Percentiles rank a stretch among this genome's conserved stretches.
These are phyloP conservation scores for Thraustotheca clavata DNA, from an alignment of 352 stramenopile genomes.

Conservation along the genomic window DNA sequence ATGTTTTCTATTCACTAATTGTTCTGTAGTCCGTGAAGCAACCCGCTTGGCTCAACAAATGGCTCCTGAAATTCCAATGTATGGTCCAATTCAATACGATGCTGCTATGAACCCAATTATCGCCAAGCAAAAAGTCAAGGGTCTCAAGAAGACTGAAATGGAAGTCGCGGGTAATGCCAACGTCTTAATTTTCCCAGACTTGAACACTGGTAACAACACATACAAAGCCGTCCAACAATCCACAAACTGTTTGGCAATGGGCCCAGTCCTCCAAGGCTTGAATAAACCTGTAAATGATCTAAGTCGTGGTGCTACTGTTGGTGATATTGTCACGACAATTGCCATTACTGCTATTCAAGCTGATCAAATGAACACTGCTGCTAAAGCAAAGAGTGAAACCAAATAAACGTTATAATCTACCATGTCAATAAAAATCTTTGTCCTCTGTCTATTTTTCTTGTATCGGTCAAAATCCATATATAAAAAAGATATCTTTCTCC, in stretches of 20 bases:
- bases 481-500: too few species aligned
- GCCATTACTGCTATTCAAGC: slow-evolving; percentile 84
- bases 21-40: slow-evolving; percentile 42
- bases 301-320: slow-evolving; percentile 77
- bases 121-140: slow-evolving; percentile 72
- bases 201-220: slow-evolving; percentile 86
- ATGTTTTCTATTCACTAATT: background rate
- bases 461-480: too few species aligned
- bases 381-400: too few species aligned
- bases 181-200: slow-evolving; percentile 79
- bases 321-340: slow-evolving; percentile 87
- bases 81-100: slow-evolving; percentile 84
- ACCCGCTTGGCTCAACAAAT: slow-evolving; percentile 56
- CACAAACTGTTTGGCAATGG: slow-evolving; percentile 35
- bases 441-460: too few species aligned
- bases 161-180: slow-evolving; percentile 74
- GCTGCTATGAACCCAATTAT: slow-evolving; percentile 68
- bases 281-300: slow-evolving; percentile 85
- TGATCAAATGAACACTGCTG: slow-evolving; percentile 37
- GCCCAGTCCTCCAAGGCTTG: slow-evolving; percentile 83
- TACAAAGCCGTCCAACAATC: slow-evolving; percentile 79
- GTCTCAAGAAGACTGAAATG: slow-evolving; percentile 36
- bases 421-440: too few species aligned
- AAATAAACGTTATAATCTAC: too few species aligned
- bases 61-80: slow-evolving; percentile 68